phyloP scores from a whole-genome alignment of 805 yeast species.

The Ogataea degrootiae region DNA sequence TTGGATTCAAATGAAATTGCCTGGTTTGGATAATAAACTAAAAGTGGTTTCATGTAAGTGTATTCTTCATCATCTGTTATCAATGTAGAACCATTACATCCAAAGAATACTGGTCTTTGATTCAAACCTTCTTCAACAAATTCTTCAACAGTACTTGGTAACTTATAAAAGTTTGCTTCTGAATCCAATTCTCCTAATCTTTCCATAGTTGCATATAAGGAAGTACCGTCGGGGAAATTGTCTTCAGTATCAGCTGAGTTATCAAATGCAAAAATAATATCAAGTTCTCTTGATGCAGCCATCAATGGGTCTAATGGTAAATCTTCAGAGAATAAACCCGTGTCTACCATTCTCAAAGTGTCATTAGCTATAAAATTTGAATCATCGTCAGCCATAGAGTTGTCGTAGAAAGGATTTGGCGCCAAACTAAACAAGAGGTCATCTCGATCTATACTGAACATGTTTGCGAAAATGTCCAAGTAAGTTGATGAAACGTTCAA shows the following conservation, averaged over 20 bases:
- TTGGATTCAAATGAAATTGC: constrained; percentile 58
- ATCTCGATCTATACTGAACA: constrained; percentile 40
- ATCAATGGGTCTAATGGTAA: constrained; percentile 62
- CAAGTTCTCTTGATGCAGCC: constrained; percentile 54
- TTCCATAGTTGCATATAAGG: constrained; percentile 47
- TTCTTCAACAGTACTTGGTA: constrained; percentile 54
- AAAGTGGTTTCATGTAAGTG: constrained; percentile 53
- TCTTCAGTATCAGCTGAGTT: constrained; percentile 57
- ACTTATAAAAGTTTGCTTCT: constrained; percentile 62
- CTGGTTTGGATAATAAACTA: constrained; percentile 69
- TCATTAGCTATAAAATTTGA: constrained; percentile 20
- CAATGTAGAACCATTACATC: constrained; percentile 62
- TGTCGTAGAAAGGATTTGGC: constrained; percentile 36
- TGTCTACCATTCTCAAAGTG: constrained; percentile 23
- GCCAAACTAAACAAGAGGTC: constrained; percentile 43
- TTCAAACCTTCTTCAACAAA: constrained; percentile 56
- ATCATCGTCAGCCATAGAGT: constrained; percentile 28
- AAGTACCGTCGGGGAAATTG: constrained; percentile 61
- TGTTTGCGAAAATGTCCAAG: constrained; percentile 11
- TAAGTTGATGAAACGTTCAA: constrained; percentile 11
- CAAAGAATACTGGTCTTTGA: constrained; percentile 69
- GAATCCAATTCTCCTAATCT: constrained; percentile 45
- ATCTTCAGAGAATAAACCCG: constrained; percentile 41
- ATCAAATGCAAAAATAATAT: constrained; percentile 59
- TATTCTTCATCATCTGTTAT: constrained; percentile 33